phyloP scores from a whole-genome alignment of 2,329 filamentous ascomycete genomes.

The Colletotrichum tropicicola region DNA sequence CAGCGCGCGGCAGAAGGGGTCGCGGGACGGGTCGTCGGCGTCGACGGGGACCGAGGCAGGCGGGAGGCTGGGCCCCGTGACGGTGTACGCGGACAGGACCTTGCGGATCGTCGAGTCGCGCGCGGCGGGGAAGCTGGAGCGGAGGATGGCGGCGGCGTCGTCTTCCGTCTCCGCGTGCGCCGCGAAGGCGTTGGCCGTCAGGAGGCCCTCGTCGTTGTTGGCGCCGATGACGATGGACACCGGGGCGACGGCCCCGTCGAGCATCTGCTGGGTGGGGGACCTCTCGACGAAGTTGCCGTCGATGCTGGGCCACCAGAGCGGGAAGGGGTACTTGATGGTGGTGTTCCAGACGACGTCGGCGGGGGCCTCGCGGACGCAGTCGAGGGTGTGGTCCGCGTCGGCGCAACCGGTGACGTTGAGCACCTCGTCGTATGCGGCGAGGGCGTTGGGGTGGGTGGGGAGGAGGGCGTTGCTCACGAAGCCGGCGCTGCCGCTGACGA shows the following conservation, averaged over 20 bases:
- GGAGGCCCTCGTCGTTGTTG: slow-evolving; percentile 21
- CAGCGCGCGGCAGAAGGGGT: slow-evolving; percentile 27
- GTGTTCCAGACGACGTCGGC: background rate
- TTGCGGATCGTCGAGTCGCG: slow-evolving; percentile 15
- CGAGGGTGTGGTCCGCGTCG: slow-evolving; percentile 7
- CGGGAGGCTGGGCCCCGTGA: slow-evolving; percentile 15
- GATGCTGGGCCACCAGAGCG: slow-evolving; percentile 12
- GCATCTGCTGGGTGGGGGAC: slow-evolving; percentile 1
- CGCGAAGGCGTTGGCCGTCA: background rate
- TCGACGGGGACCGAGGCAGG: slow-evolving; percentile 26
- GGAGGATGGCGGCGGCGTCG: background rate
- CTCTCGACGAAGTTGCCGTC: slow-evolving; percentile 12
- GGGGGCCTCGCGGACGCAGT: slow-evolving; percentile 8
- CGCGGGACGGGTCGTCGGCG: background rate
- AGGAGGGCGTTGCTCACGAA: background rate
- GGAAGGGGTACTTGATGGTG: background rate
- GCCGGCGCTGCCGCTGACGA: slow-evolving; percentile 11
- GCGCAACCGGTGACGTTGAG: slow-evolving; percentile 7
- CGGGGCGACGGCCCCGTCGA: background rate
- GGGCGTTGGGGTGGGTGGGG: background rate
- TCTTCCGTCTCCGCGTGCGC: slow-evolving; percentile 19
- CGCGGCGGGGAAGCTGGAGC: slow-evolving; percentile 11
- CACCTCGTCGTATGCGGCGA: background rate
- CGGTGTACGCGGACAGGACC: slow-evolving; percentile 28
- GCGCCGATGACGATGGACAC: slow-evolving; percentile 6